phyloP scores from a whole-genome alignment of 805 yeast genomes.

The Metschnikowia lachancei region DNA sequence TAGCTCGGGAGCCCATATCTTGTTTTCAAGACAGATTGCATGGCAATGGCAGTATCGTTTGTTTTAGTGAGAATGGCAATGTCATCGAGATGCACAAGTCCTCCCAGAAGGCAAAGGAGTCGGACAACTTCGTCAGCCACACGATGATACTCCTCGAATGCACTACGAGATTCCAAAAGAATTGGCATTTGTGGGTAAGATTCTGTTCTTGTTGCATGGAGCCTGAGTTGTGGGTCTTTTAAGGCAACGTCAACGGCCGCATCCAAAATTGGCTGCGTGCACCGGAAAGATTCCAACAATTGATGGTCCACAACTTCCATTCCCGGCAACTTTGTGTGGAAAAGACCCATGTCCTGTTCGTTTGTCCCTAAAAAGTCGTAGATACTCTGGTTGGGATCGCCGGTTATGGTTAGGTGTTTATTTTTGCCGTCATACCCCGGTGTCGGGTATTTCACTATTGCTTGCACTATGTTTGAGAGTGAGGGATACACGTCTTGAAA shows the following conservation, averaged over 20 bases:
- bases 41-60: constrained; percentile 15
- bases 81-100: constrained; percentile 15
- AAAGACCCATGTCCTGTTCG: constrained; percentile 29
- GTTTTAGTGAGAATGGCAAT: constrained; percentile 19
- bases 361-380: constrained; percentile 63
- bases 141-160: constrained; percentile 5
- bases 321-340: constrained; percentile 24
- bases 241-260: constrained; percentile 34
- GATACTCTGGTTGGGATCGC: constrained; percentile 70
- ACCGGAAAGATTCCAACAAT: constrained; percentile 56
- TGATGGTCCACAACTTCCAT: constrained; percentile 27
- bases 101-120: constrained; percentile 21
- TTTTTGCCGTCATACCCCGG: constrained; percentile 12
- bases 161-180: constrained; percentile 5
- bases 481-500: constrained; percentile 66
- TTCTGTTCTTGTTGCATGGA: constrained; percentile 8
- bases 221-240: background rate
- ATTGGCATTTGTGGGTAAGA: constrained; percentile 11
- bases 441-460: constrained; percentile 37
- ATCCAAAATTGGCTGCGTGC: constrained; percentile 54
- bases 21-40: constrained; percentile 14
- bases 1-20: constrained; percentile 13
- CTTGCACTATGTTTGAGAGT: constrained; percentile 43
- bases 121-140: constrained; percentile 19
- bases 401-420: constrained; percentile 63